Conservation (phyloP, 192 early-diverging fungal genomes). For the Coemansia sp. region DNA sequence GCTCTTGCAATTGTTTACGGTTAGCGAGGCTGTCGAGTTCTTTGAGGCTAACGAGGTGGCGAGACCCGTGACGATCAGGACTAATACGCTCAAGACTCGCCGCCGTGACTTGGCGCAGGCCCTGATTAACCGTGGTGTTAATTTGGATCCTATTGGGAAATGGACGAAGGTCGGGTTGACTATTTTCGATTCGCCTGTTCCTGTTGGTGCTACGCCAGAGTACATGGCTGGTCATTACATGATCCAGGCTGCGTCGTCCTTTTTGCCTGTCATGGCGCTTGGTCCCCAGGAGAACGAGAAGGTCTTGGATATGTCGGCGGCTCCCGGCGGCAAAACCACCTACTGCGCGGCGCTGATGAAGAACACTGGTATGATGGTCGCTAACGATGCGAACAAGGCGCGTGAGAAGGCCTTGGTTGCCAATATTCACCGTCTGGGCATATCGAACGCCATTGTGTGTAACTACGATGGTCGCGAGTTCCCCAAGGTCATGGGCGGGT, state of each 20-base stretch:
- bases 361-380: conserved; percentile 96
- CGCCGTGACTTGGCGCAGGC: conserved; percentile 94
- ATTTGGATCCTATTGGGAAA: conserved; percentile 97
- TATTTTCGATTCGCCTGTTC: conserved; percentile 93
- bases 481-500: conserved; percentile 95
- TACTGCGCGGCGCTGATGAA: conserved; percentile 95
- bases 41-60: conserved; percentile 99
- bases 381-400: conserved; percentile 96
- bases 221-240: conserved; percentile 99
- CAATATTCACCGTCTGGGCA: conserved; percentile 88
- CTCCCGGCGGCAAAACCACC: conserved; percentile 97
- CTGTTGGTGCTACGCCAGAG: conserved; percentile 97
- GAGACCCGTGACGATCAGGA: conserved; percentile 92
- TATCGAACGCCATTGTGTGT: conserved; percentile 86
- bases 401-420: conserved; percentile 88
- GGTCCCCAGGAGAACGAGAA: conserved; percentile 95
- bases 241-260: conserved; percentile 97
- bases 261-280: conserved; percentile 94
- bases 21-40: conserved; percentile 93
- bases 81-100: conserved; percentile 94
- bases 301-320: conserved; percentile 96
- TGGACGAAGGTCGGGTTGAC: conserved; percentile 98
- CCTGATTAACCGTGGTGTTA: conserved; percentile 93
- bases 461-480: conserved; percentile 98
- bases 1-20: conserved; percentile 88